Evolutionary conservation across 2,329 filamentous ascomycete species (phyloP).

Genomic region (Xylariaceae sp.): DNA sequence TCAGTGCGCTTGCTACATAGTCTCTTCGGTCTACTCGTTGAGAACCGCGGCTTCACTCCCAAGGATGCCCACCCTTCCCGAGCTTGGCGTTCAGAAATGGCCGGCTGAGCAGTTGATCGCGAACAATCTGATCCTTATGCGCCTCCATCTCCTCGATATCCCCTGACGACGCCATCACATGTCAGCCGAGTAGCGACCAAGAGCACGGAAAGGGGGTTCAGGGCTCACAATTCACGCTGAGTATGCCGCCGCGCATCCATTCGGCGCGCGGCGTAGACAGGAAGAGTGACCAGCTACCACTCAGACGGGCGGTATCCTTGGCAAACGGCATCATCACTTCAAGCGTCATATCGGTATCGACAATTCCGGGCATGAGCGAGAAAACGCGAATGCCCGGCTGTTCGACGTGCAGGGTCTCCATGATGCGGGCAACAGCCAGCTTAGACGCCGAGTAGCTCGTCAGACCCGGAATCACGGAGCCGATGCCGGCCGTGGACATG

Average conservation of each 20-base stretch:
- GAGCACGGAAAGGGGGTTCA: conserved; percentile 11
- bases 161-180: conserved; percentile 15
- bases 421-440: conserved; percentile 16
- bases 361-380: conserved; percentile 16
- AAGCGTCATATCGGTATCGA: conserved; percentile 14
- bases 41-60: conserved; percentile 8
- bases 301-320: conserved; percentile 13
- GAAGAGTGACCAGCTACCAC: conserved; percentile 16
- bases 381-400: conserved; percentile 18
- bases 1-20: too few relatives aligned
- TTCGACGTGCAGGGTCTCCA: conserved; percentile 22
- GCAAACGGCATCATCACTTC: conserved; percentile 19
- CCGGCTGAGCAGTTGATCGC: conserved; percentile 18
- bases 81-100: conserved; percentile 24
- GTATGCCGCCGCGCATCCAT: conserved; percentile 22
- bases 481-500: conserved; percentile 16
- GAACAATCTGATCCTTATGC: conserved; percentile 23
- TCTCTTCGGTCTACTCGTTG: too few relatives aligned
- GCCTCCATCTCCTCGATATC: conserved; percentile 26
- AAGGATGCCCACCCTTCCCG: conserved; percentile 23
- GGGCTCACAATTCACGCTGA: conserved; percentile 23
- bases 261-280: conserved; percentile 20
- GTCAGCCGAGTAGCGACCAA: conserved; percentile 10
- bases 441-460: conserved; percentile 21
- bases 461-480: conserved; percentile 12